A percentile compares a stretch with the other conserved stretches of the same genome.
phyloP scores from a whole-genome alignment of 2,329 filamentous ascomycete genomes.

The Aspergillus quadricinctus region DNA sequence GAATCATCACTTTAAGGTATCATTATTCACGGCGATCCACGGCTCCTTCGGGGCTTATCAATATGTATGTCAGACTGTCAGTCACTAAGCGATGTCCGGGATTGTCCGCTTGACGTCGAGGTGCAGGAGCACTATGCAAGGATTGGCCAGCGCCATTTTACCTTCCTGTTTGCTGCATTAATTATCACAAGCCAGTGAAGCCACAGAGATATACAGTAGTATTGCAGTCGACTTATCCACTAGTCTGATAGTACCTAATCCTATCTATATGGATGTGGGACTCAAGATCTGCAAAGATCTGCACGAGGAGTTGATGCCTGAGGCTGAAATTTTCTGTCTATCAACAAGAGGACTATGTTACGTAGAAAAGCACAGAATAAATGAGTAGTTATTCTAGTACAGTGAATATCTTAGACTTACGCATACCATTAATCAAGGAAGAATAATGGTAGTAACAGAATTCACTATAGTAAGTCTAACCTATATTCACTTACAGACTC shows the following conservation, averaged over 20 bases:
- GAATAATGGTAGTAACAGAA: background rate
- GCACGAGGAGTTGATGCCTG: background rate
- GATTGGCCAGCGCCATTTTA: background rate
- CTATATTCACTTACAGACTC: background rate
- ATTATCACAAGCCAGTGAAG: background rate
- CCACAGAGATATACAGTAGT: no score
- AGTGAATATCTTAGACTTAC: background rate
- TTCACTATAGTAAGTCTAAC: background rate
- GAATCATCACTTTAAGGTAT: background rate
- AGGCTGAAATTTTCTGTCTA: background rate
- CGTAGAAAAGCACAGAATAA: no score
- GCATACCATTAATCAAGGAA: background rate
- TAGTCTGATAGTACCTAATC: no score
- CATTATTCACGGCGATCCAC: no score
- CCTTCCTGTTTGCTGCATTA: background rate
- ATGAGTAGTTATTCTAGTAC: background rate
- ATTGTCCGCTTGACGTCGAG: background rate
- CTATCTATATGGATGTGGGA: no score
- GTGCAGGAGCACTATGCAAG: background rate
- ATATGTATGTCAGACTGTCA: slow-evolving; percentile 6
- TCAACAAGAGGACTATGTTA: background rate
- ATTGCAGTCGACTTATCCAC: no score
- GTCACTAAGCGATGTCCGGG: background rate
- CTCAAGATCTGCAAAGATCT: no score
- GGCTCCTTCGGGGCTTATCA: slow-evolving; percentile 1